phyloP scores from a whole-genome alignment of 257 asterid genomes.

The Ajuga chamaepitys region DNA sequence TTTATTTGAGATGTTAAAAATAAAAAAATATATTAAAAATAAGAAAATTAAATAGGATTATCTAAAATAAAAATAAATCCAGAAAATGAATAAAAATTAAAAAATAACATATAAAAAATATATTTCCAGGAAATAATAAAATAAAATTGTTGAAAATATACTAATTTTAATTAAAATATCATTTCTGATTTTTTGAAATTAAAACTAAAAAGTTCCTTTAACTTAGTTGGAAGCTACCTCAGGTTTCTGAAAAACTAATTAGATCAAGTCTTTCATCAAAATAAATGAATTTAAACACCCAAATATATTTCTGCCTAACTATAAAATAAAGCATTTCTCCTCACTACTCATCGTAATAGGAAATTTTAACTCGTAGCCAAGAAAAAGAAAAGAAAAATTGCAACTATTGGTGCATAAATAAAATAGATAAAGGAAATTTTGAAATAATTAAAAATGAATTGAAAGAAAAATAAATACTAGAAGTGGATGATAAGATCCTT shows the following conservation, averaged over 20 bases:
- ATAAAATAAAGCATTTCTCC: neutral
- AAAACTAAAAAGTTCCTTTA: too few relatives aligned
- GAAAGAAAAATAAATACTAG: slow-evolving; percentile 40
- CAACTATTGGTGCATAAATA: neutral
- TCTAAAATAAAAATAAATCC: too few relatives aligned
- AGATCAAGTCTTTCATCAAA: neutral
- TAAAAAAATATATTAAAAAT: too few relatives aligned
- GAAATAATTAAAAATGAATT: neutral
- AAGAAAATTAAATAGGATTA: too few relatives aligned
- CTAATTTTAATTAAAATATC: too few relatives aligned
- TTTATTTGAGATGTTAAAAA: too few relatives aligned
- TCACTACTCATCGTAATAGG: neutral
- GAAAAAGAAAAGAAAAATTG: neutral
- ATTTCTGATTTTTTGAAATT: too few relatives aligned
- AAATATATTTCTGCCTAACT: neutral
- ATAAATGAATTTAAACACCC: neutral
- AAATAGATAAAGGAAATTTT: neutral
- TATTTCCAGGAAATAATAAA: too few relatives aligned
- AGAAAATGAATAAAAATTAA: too few relatives aligned
- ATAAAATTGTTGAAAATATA: too few relatives aligned
- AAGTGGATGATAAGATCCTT: slow-evolving; percentile 77
- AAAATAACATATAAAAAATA: too few relatives aligned
- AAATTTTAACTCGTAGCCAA: neutral
- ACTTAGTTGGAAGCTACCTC: neutral
- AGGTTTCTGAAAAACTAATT: slow-evolving; percentile 5